These are phyloP conservation scores for Lagerstroemia speciosa DNA, from an alignment of 345 rosid species.

Conservation along the genomic window DNA sequence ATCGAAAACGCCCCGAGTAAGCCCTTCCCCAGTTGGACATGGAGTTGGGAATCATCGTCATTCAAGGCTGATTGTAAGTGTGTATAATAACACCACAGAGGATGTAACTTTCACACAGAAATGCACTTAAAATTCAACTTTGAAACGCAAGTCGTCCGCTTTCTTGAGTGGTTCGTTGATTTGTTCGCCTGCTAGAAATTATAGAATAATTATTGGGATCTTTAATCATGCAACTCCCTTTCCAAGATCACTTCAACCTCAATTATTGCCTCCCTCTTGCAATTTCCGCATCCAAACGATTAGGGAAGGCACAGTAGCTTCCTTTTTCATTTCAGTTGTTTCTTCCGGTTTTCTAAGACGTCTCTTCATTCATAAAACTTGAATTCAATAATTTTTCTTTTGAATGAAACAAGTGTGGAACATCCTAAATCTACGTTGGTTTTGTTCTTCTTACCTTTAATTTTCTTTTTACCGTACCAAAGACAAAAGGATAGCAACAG, in stretches of 20 bases:
- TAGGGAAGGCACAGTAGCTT: background rate
- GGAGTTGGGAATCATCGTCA: background rate
- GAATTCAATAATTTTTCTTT: too few species aligned
- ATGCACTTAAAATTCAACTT: slow-evolving; percentile 9
- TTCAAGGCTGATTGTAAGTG: background rate
- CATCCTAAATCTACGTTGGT: too few species aligned
- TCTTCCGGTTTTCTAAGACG: too few species aligned
- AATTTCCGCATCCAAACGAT: background rate
- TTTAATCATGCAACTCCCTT: slow-evolving; percentile 2
- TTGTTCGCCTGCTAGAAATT: background rate
- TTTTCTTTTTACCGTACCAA: too few species aligned
- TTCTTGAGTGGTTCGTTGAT: background rate
- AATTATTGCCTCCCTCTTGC: background rate
- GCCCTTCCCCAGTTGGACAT: slow-evolving; percentile 25
- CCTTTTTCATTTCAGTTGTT: too few species aligned
- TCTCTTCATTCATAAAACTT: too few species aligned
- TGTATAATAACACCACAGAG: too few species aligned
- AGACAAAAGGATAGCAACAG: too few species aligned
- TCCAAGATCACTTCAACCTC: background rate
- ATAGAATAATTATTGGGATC: background rate
- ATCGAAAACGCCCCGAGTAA: slow-evolving; percentile 14
- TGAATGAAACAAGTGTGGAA: too few species aligned
- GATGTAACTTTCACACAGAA: too few species aligned
- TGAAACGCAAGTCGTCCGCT: slow-evolving; percentile 2
- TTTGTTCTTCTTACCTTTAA: too few species aligned